A percentile compares a stretch with the other conserved stretches of the same genome.
Evolutionary conservation across 75 land plant genomes (phyloP).

Genomic region (Cryptomeria japonica): DNA sequence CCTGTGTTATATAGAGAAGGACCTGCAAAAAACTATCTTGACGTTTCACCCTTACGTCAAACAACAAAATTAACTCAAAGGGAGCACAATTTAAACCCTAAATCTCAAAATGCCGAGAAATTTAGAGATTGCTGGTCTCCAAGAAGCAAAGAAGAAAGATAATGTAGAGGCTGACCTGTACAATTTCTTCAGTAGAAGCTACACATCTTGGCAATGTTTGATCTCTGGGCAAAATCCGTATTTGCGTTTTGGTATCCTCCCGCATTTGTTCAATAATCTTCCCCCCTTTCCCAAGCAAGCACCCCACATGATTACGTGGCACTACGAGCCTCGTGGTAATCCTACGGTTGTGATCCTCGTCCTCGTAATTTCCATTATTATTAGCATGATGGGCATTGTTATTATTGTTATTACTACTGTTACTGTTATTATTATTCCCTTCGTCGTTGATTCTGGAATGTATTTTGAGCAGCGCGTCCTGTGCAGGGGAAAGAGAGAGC

Average conservation of each 20-base stretch:
- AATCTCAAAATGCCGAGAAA: not conserved
- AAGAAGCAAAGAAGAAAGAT: not conserved
- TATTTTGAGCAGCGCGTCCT: slow-evolving; percentile 70
- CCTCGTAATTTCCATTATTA: slow-evolving; percentile 8
- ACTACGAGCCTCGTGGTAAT: slow-evolving; percentile 73
- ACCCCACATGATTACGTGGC: slow-evolving; percentile 71
- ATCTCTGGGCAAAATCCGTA: slow-evolving; percentile 78
- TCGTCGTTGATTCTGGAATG: slow-evolving; percentile 68
- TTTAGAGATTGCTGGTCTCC: not conserved
- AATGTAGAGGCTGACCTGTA: slow-evolving; percentile 53
- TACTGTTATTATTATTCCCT: slow-evolving; percentile 12
- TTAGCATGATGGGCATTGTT: slow-evolving; percentile 22
- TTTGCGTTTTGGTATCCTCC: slow-evolving; percentile 76
- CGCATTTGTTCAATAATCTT: slow-evolving; percentile 91
- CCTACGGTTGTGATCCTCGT: slow-evolving; percentile 20
- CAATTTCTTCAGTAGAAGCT: slow-evolving; percentile 68
- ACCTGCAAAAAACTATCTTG: not conserved
- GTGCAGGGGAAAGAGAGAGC: slow-evolving; percentile 57
- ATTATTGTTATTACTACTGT: not conserved
- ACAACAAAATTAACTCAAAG: not conserved
- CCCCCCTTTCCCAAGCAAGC: slow-evolving; percentile 83
- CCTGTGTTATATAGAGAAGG: not conserved
- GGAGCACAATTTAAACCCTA: not conserved
- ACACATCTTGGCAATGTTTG: slow-evolving; percentile 66
- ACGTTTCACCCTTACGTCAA: not conserved